phyloP scores from a whole-genome alignment of 352 stramenopile species.

The Blastocystis sp. region DNA sequence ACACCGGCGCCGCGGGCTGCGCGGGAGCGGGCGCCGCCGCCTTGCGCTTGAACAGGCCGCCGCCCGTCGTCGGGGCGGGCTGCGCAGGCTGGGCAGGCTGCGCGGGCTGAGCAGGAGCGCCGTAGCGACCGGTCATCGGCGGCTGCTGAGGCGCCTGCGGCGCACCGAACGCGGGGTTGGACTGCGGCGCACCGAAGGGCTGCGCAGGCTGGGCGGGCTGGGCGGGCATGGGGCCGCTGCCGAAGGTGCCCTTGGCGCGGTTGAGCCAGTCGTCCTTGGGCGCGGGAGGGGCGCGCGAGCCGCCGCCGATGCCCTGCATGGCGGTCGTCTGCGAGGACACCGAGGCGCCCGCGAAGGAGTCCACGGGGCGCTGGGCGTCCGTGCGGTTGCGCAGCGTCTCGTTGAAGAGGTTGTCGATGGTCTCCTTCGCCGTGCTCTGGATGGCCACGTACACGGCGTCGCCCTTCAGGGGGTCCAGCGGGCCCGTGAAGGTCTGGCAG shows the following conservation, averaged over 20 bases:
- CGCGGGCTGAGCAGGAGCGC: constrained; percentile 17
- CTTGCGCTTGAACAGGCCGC: constrained; percentile 27
- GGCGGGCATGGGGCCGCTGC: neutral
- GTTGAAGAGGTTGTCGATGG: constrained; percentile 65
- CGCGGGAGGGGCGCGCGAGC: constrained; percentile 49
- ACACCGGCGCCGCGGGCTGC: constrained; percentile 25
- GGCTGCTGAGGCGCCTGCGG: neutral
- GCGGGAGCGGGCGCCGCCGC: constrained; percentile 4
- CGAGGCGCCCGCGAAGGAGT: constrained; percentile 48
- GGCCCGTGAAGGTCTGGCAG: constrained; percentile 46
- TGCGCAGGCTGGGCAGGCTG: neutral
- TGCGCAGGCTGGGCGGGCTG: constrained; percentile 12
- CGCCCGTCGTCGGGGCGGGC: neutral
- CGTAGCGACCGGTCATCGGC: constrained; percentile 12
- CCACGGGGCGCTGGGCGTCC: constrained; percentile 10
- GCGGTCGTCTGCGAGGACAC: neutral
- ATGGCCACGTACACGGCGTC: constrained; percentile 52
- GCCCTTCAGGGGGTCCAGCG: constrained; percentile 63
- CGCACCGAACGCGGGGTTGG: neutral
- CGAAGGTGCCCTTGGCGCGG: constrained; percentile 60
- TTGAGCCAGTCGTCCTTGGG: constrained; percentile 62
- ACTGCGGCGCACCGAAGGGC: neutral
- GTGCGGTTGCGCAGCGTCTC: constrained; percentile 58
- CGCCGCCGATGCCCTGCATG: constrained; percentile 59
- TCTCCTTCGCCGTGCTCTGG: constrained; percentile 45